Evolutionary conservation across 352 stramenopile genomes (phyloP), one percentile per base, ranked within the genome.

Genomic region (Pythium phragmitis): DNA sequence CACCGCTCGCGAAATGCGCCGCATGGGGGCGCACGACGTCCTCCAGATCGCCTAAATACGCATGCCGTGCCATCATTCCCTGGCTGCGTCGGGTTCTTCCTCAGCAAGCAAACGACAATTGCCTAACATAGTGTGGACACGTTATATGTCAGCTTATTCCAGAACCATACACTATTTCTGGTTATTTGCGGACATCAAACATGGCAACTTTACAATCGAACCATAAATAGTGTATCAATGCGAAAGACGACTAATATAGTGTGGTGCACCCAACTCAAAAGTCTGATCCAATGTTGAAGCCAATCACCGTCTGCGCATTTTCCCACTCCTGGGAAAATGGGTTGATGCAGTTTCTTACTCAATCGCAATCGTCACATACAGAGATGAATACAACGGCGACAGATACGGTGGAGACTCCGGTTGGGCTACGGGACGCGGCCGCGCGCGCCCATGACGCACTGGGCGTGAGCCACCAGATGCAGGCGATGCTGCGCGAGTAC

Each of bases 31-130:
- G 74, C 28, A 75, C 65, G 30, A 94, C 77, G 55, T 75, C 59
- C 69, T 92, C 77, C n/a, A 94, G 58, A 6, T 73, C 67, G 19
- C 85, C 87, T 28, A 96, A 69, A 57, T 96, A 96, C 57, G 83
- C 77, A 54, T 96, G 87, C 26, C 63, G 57, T 9, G 69, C 65
- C 67, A 75, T 75, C 14, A 3, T 42, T 39, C 11, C 34, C 34
- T 39, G 34, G n/a, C 7, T 17, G 0, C 43, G 19, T 5, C 13
- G 28, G 56, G 51, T 57, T 64, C 23, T 48, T 26, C 8, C 33
- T 57, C 13, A 34, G 46, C 17, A 16, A 52, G n/a, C 9, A 34
- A 49, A 33, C 46, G 9, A 23, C 48, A 23, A 2, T 19, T 23
- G 19, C 26, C 41, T 9, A 42, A 33, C 17, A 19, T 33, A 60